A percentile compares a stretch with the other conserved stretches of the same genome.
phyloP scores from a whole-genome alignment of 2,329 filamentous ascomycete species.

The Penicillium paneum region DNA sequence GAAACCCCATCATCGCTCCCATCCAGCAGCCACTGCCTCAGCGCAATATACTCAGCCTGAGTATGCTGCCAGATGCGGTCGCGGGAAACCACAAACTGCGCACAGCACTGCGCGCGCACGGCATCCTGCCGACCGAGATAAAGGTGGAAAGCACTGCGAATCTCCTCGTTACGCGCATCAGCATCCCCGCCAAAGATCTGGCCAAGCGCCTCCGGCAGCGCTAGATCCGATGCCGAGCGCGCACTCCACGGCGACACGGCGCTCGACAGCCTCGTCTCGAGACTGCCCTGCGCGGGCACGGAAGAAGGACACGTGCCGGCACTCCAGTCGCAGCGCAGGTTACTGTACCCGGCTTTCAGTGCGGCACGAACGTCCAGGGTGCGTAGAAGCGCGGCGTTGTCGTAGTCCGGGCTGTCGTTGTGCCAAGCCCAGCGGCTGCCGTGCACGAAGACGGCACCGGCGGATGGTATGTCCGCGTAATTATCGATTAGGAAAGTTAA shows the following conservation, averaged over 20 bases:
- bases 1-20: conserved; percentile 16
- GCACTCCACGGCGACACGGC: conserved; percentile 44
- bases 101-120: conserved; percentile 52
- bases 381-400: conserved; percentile 43
- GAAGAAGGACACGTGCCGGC: conserved; percentile 40
- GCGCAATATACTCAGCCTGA: conserved; percentile 50
- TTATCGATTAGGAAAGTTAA: conserved; percentile 50
- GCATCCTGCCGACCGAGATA: conserved; percentile 44
- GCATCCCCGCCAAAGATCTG: conserved; percentile 39
- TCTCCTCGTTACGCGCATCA: conserved; percentile 26
- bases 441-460: conserved; percentile 45
- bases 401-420: conserved; percentile 45
- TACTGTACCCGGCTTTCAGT: conserved; percentile 46
- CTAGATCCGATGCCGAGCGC: conserved; percentile 40
- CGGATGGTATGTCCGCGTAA: conserved; percentile 39
- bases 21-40: conserved; percentile 55
- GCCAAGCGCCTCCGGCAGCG: conserved; percentile 35
- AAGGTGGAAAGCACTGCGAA: conserved; percentile 3
- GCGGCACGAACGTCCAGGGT: conserved; percentile 41
- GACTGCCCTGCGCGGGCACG: conserved; percentile 40
- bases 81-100: conserved; percentile 54
- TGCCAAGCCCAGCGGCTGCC: conserved; percentile 47
- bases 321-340: conserved; percentile 52
- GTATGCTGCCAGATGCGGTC: conserved; percentile 50
- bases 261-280: conserved; percentile 41